Percentiles rank a stretch among this genome's conserved stretches.
Conservation (phyloP, 2,329 filamentous ascomycete genomes). For the Cadophora malorum region DNA sequence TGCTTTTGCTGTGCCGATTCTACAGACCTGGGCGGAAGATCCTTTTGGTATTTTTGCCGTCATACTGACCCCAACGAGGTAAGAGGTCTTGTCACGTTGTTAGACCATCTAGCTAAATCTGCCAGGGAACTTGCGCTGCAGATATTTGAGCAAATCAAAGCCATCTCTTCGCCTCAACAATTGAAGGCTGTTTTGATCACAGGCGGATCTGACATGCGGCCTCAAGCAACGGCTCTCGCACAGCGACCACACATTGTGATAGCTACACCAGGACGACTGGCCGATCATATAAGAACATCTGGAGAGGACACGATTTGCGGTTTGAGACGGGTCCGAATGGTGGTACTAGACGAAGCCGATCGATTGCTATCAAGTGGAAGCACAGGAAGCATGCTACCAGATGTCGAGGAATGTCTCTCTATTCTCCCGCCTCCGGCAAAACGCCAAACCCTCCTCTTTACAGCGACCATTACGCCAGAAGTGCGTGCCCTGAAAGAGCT, state of each 20-base stretch:
- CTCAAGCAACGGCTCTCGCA: constrained; percentile 84
- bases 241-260: constrained; percentile 90
- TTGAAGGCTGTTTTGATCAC: constrained; percentile 91
- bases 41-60: constrained; percentile 90
- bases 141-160: constrained; percentile 95
- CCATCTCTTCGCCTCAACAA: constrained; percentile 85
- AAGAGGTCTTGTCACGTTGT: constrained; percentile 32
- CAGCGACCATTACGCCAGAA: constrained; percentile 92
- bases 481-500: constrained; percentile 85
- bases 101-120: constrained; percentile 27
- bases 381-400: constrained; percentile 89
- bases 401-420: constrained; percentile 86
- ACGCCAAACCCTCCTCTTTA: constrained; percentile 95
- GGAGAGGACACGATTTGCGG: constrained; percentile 90
- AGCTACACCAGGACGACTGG: constrained; percentile 89
- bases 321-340: constrained; percentile 77
- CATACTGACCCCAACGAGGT: constrained; percentile 86
- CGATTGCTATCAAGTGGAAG: constrained; percentile 77
- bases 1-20: constrained; percentile 91
- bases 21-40: constrained; percentile 93
- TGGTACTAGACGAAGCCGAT: constrained; percentile 96
- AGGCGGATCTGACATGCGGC: constrained; percentile 89
- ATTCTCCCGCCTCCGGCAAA: constrained; percentile 77
- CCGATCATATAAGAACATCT: constrained; percentile 91
- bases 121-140: constrained; percentile 86